A percentile compares a stretch with the other conserved stretches of the same genome.
phyloP scores from a whole-genome alignment of 2,329 filamentous ascomycete genomes.

The Elsinoe necatrix region DNA sequence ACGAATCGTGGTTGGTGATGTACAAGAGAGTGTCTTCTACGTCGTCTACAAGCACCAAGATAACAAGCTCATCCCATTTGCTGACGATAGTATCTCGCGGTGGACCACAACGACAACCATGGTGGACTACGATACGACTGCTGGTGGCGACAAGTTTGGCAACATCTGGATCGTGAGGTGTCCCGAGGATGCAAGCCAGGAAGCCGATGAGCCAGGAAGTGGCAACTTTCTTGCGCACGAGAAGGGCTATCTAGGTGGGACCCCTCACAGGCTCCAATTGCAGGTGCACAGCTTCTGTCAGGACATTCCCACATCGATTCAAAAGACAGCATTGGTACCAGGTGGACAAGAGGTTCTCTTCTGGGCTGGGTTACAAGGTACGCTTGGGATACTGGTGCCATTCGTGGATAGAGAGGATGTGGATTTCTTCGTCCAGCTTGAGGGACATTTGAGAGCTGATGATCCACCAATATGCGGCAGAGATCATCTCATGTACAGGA shows the following conservation, averaged over 20 bases:
- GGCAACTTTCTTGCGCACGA: slow-evolving; percentile 88
- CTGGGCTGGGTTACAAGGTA: slow-evolving; percentile 92
- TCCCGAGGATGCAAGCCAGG: slow-evolving; percentile 74
- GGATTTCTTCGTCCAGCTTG: slow-evolving; percentile 93
- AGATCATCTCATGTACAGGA: slow-evolving; percentile 90
- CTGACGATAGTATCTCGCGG: slow-evolving; percentile 77
- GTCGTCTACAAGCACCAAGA: slow-evolving; percentile 89
- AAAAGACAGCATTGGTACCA: slow-evolving; percentile 81
- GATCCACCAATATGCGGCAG: slow-evolving; percentile 82
- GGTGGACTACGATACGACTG: slow-evolving; percentile 94
- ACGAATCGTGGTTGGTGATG: slow-evolving; percentile 84
- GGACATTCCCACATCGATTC: slow-evolving; percentile 83
- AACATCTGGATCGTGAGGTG: slow-evolving; percentile 91
- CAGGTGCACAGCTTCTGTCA: slow-evolving; percentile 86
- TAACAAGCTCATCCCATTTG: slow-evolving; percentile 88
- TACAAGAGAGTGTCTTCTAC: slow-evolving; percentile 84
- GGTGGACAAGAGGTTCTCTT: slow-evolving; percentile 86
- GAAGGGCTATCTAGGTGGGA: slow-evolving; percentile 79
- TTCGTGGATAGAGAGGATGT: slow-evolving; percentile 88
- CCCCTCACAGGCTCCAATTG: slow-evolving; percentile 73
- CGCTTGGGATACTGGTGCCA: slow-evolving; percentile 84
- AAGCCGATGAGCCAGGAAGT: slow-evolving; percentile 84
- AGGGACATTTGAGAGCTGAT: slow-evolving; percentile 77
- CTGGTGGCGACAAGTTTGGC: slow-evolving; percentile 94
- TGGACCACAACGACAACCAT: slow-evolving; percentile 89